Percentiles rank a stretch among this genome's conserved stretches.
These are phyloP conservation scores for Bipolaris cookei DNA, from an alignment of 2,329 filamentous ascomycete genomes.

Conservation along the genomic window DNA sequence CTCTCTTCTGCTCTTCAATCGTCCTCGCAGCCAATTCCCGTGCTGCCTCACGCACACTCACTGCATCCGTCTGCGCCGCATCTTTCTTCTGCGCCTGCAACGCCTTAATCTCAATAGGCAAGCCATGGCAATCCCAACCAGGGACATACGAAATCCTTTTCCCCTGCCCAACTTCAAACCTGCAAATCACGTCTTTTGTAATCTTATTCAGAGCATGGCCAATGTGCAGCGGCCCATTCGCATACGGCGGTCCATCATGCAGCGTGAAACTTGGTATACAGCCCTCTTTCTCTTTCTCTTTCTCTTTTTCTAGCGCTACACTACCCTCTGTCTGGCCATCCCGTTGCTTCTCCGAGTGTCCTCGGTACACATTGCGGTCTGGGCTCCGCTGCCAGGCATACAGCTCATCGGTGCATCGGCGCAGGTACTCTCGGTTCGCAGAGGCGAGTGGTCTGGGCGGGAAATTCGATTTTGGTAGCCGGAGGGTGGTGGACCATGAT, in stretches of 20 bases:
- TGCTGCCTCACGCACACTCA: constrained; percentile 69
- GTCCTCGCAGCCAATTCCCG: constrained; percentile 71
- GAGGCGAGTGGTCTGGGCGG: constrained; percentile 52
- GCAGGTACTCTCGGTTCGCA: constrained; percentile 62
- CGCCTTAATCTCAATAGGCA: constrained; percentile 96
- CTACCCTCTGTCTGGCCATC: not conserved
- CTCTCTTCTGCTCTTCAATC: constrained; percentile 73
- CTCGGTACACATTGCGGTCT: constrained; percentile 52
- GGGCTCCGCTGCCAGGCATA: constrained; percentile 80
- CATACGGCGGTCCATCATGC: constrained; percentile 96
- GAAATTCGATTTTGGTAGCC: constrained; percentile 57
- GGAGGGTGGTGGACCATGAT: constrained; percentile 55
- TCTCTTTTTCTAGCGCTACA: not conserved
- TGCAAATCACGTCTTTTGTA: constrained; percentile 89
- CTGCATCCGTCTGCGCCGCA: constrained; percentile 47
- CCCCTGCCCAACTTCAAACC: constrained; percentile 79
- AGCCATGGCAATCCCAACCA: constrained; percentile 97
- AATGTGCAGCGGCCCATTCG: constrained; percentile 88
- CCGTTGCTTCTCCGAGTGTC: constrained; percentile 12
- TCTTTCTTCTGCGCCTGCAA: constrained; percentile 64
- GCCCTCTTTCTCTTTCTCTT: not conserved
- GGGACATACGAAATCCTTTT: constrained; percentile 81
- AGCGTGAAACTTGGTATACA: constrained; percentile 71
- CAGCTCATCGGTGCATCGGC: constrained; percentile 81
- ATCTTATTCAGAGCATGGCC: constrained; percentile 98